Base-by-base conservation (phyloP, 108 stramenopile species). In the Cyclotella atomus region DNA sequence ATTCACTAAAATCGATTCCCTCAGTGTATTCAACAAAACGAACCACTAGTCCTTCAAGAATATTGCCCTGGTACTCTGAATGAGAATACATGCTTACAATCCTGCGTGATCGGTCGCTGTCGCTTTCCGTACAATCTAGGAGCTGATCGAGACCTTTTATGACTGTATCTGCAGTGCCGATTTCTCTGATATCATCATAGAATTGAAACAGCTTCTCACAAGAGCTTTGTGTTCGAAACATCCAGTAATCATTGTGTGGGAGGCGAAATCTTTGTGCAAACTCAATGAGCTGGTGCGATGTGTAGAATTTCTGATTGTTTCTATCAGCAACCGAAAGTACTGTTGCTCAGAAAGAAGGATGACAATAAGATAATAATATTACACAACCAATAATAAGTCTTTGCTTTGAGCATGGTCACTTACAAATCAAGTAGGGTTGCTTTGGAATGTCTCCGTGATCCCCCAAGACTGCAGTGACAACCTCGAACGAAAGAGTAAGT, bases 171-270 rank as follows among this genome's bases (percentile, higher is more conserved):
- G 94, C 90, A 60, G 83, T 66, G 16, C 89, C 91, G 4, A 82
- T 85, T 66, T 95, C 94, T 25, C 84, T 72, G 12, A 86, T 59
- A 41, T 76, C 56, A 46, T 88, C 91, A 65, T 91, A 91, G 1
- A 84, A 50, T 4, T 68, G 36, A 79, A 95, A 95, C 3, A 95
- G 57, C 20, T 47, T n/a, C 7, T 83, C 32, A 9, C 62, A 75
- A 55, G 70, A 28, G 24, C 64, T n/a, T 0, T 56, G 34, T 12
- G 86, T 76, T 10, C 76, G 25, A 59, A 88, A 92, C 8, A 79
- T 70, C 94, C 94, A 95, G 21, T 73, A 52, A 74, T 95, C 94
- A 78, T 95, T 95, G 76, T 95, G 94, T 15, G 94, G 94, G 24
- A 95, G 67, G 54, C 89, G 82, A 65, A 83, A 91, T 50, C 59